Evolutionary conservation across 495 filamentous ascomycete genomes (phyloP), one percentile per base, ranked within the genome.

Genomic region (Amniculicola lignicola): DNA sequence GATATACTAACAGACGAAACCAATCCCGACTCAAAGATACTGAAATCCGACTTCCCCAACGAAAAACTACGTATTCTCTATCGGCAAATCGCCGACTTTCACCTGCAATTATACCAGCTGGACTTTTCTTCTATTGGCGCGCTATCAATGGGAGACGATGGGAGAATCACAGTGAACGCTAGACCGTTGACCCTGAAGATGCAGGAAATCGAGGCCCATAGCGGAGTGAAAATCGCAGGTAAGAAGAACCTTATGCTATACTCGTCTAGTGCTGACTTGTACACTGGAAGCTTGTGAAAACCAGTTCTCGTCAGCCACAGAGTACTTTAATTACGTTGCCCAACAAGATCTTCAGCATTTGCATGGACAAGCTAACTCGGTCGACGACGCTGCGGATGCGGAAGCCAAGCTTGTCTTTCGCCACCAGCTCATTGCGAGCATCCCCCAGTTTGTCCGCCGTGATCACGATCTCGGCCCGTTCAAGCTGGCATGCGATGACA

Each of bases 291-390:
- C 47, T 51, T 51, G 47, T 51, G 24, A 51, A 51, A 51, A 51
- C 33, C 47, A 51, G 47, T 55, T 48, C 38, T 29, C 39, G 23
- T 55, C 42, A 14, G 51, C 51, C 23, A 48, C 15, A 47, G 51
- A 55, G 25, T 55, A 55, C 51, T 55, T 55, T 22, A 27, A 55
- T 21, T 55, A 55, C 51, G 51, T 55, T 55, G 51, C 51, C 41
- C 22, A 55, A 28, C 51, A 55, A 22, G 51, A 55, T 55, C 36
- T 55, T 27, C 9, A 47, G 38, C 51, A 55, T n/a, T 55, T 55
- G 42, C 25, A 55, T 47, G 42, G 38, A 21, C 51, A 55, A 42
- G 35, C 51, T 42, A 55, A 47, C 28, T 55, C 42, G 21, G 28
- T 55, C 41, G 27, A 55, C 51, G 21, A 47, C 29, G 51, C 51